Evolutionary conservation across 768 basidiomycete genomes (phyloP).

Genomic region (Rhodocollybia butyracea): DNA sequence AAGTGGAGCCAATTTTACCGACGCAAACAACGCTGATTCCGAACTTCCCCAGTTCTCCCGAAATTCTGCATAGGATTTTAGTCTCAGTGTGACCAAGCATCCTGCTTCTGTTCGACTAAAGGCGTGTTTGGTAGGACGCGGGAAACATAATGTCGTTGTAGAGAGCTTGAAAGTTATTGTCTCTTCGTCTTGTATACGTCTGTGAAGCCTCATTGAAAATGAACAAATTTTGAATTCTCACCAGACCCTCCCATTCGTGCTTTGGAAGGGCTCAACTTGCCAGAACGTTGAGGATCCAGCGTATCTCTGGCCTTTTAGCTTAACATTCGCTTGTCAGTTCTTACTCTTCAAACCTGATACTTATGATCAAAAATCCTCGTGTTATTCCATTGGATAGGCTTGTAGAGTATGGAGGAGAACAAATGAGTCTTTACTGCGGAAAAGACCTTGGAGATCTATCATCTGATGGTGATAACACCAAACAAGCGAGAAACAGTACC

Average conservation of each 20-base stretch:
- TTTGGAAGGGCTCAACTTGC: slow-evolving; percentile 37
- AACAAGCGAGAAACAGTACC: slow-evolving; percentile 73
- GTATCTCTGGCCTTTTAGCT: slow-evolving; percentile 27
- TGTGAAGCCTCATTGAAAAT: not conserved
- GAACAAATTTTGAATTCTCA: not conserved
- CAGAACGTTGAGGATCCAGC: not conserved
- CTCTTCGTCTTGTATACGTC: slow-evolving; percentile 35
- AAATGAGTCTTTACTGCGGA: slow-evolving; percentile 48
- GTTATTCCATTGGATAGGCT: slow-evolving; percentile 61
- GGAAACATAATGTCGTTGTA: slow-evolving; percentile 37
- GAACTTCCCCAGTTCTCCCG: no score
- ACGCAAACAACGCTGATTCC: no score
- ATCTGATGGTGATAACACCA: slow-evolving; percentile 55
- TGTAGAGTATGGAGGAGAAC: slow-evolving; percentile 52
- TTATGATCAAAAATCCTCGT: slow-evolving; percentile 49
- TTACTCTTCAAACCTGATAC: not conserved
- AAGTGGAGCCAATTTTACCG: no score
- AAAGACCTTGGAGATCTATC: slow-evolving; percentile 67
- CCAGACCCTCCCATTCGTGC: slow-evolving; percentile 40
- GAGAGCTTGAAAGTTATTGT: slow-evolving; percentile 43
- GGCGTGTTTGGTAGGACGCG: slow-evolving; percentile 28
- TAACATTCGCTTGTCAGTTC: slow-evolving; percentile 40
- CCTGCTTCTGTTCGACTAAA: not conserved
- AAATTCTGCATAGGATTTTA: no score
- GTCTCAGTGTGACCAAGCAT: no score